A percentile compares a stretch with the other conserved stretches of the same genome.
Evolutionary conservation across 805 yeast species (phyloP).

Genomic region (Yarrowia keelungensis): DNA sequence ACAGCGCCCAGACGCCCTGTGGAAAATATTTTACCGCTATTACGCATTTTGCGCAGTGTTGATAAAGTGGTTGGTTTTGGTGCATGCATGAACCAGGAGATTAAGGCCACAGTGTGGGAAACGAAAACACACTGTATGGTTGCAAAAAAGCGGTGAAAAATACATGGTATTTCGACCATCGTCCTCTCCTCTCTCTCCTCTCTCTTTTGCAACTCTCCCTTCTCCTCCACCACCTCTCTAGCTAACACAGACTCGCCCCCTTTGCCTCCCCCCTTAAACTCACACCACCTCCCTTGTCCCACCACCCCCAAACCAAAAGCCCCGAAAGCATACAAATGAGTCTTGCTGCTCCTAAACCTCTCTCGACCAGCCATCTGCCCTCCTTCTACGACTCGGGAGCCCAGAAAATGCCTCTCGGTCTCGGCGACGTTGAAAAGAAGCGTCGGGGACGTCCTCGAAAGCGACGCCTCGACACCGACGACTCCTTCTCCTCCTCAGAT

Average conservation of each 20-base stretch:
- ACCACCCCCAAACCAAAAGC: background rate
- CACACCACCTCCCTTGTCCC: background rate
- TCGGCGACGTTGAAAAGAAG: background rate
- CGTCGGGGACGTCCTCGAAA: conserved; percentile 30
- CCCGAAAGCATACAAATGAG: conserved; percentile 2
- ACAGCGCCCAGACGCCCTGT: conserved; percentile 1
- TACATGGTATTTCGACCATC: background rate
- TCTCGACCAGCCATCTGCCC: conserved; percentile 5
- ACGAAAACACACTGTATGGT: too few relatives aligned
- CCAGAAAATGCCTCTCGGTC: conserved; percentile 1
- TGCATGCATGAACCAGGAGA: too few relatives aligned
- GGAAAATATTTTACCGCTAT: too few relatives aligned
- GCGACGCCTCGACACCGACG: conserved; percentile 13
- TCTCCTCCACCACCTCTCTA: too few relatives aligned
- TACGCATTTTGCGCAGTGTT: too few relatives aligned
- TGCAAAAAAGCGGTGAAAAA: background rate
- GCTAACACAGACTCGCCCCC: conserved; percentile 18
- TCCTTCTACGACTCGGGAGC: conserved; percentile 9
- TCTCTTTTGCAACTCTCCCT: too few relatives aligned
- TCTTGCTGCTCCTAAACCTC: conserved; percentile 38
- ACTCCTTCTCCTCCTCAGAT: conserved; percentile 16
- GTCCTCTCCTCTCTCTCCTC: background rate
- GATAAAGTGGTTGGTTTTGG: conserved; percentile 9
- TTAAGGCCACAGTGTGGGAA: too few relatives aligned
- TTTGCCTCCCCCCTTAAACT: too few relatives aligned